These are phyloP conservation scores for Oligophagozyma castellii DNA, from an alignment of 1,139 yeast genomes.

Conservation along the genomic window DNA sequence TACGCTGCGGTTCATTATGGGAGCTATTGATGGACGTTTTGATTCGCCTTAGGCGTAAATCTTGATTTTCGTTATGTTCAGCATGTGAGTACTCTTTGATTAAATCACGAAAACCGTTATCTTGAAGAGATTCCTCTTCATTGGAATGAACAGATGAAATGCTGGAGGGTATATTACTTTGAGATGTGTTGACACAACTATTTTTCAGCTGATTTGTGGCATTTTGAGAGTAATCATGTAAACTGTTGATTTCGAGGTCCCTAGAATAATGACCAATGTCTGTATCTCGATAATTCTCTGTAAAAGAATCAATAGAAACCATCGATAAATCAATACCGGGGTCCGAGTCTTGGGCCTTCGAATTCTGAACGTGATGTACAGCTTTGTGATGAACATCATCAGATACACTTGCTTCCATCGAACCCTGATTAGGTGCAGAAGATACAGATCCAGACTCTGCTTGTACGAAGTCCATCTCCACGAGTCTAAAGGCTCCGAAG, in stretches of 20 bases:
- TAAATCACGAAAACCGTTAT: constrained; percentile 35
- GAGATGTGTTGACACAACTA: not conserved
- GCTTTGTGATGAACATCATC: not conserved
- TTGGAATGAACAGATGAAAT: constrained; percentile 14
- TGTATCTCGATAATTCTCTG: not conserved
- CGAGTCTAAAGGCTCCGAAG: constrained; percentile 58
- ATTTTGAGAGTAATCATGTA: not conserved
- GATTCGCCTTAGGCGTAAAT: constrained; percentile 1
- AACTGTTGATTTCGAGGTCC: not conserved
- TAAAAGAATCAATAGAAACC: not conserved
- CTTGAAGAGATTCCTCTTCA: constrained; percentile 34
- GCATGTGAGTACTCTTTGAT: constrained; percentile 48
- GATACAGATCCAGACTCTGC: too few species aligned
- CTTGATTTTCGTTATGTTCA: constrained; percentile 6
- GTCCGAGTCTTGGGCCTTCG: too few species aligned
- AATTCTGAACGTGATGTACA: not conserved
- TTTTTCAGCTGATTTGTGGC: not conserved
- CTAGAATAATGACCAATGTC: too few species aligned
- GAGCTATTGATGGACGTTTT: not conserved
- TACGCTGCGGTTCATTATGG: constrained; percentile 1
- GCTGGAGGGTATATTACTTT: constrained; percentile 1
- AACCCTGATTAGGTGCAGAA: not conserved
- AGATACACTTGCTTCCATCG: not conserved
- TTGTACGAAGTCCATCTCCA: constrained; percentile 51
- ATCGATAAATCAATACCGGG: not conserved